phyloP scores from a whole-genome alignment of 2,329 filamentous ascomycete genomes.

The Aspergillus brunneoviolaceus region DNA sequence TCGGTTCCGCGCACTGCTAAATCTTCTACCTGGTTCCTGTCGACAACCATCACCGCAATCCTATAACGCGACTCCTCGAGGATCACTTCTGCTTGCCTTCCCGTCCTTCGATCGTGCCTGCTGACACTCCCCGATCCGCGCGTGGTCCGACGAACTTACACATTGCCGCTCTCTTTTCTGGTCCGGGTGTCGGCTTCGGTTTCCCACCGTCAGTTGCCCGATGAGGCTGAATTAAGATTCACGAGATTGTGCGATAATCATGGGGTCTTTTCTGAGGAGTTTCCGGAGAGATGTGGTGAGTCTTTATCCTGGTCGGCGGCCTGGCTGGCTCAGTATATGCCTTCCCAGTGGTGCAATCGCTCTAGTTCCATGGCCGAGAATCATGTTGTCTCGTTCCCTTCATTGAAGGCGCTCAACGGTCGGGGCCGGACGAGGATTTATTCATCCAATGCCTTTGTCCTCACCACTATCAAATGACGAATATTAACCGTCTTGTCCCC shows the following conservation, averaged over 20 bases:
- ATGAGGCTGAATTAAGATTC: constrained; percentile 29
- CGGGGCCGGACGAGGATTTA: neutral
- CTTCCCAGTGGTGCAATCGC: neutral
- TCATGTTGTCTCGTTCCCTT: neutral
- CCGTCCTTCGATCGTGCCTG: constrained; percentile 12
- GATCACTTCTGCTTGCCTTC: neutral
- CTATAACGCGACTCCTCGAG: neutral
- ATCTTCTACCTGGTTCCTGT: neutral
- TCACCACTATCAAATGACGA: neutral
- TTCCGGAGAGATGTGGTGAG: constrained; percentile 39
- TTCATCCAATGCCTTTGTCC: neutral
- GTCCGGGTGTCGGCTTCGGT: constrained; percentile 21
- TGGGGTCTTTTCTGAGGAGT: constrained; percentile 44
- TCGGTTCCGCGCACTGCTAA: constrained; percentile 14
- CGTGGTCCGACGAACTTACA: constrained; percentile 12
- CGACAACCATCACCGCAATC: neutral
- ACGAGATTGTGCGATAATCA: constrained; percentile 30
- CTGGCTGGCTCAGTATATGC: neutral
- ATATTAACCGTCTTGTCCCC: constrained; percentile 22
- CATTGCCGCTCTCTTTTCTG: constrained; percentile 11
- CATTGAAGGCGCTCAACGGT: neutral
- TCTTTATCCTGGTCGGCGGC: constrained; percentile 22
- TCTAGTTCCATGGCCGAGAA: neutral
- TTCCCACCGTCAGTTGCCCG: constrained; percentile 20
- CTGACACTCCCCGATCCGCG: constrained; percentile 9